Evolutionary conservation across 306 rosid species (phyloP), one percentile per base, ranked within the genome.

Genomic region (Medicago ruthenica): DNA sequence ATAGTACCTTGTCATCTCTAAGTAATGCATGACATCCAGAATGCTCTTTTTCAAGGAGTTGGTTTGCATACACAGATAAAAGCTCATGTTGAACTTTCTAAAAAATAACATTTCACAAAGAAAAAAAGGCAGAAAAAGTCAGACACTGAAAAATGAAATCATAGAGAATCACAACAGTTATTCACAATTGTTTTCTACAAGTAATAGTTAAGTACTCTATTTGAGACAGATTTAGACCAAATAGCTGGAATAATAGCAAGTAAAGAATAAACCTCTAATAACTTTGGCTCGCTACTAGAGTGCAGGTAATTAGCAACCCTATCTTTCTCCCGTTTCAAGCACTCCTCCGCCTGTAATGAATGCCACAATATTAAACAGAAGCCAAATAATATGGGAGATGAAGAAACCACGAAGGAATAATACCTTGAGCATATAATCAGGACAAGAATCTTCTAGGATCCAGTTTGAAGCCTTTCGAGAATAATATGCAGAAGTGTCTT

Each of bases 11-110:
- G 83, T 94, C 96, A 24, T 91, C 96, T 82, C 94, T 80, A 70
- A 88, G 96, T 83, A 94, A 84, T 47, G 98, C 94, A 86, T 88
- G 96, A 73, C 97, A 91, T 73, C 97, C 98, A 17, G 98, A 91
- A 82, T 90, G 90, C 80, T 94, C 97, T 81, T 94, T 94, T 22
- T 94, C 98, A 59, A 94, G 91, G 42, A 94, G 86, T 88, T 88
- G 96, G 34, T 85, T 87, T 17, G 94, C 92, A 82, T 91, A 85
- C 41, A 81, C 85, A 1, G 81, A 81, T 55, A 81, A 55, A 17
- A 94, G 82, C 85, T 89, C 96, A 55, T 88, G 86, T 87, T 91
- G 97, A 74, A 93, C 98, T 89, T 89, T 91, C 98, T 93, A 71
- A 54, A 31, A 14, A 71, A 34, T 13, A 68, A 60, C 8, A 18